These are phyloP conservation scores for Komagataella populi DNA, from an alignment of 805 yeast genomes.

Conservation along the genomic window DNA sequence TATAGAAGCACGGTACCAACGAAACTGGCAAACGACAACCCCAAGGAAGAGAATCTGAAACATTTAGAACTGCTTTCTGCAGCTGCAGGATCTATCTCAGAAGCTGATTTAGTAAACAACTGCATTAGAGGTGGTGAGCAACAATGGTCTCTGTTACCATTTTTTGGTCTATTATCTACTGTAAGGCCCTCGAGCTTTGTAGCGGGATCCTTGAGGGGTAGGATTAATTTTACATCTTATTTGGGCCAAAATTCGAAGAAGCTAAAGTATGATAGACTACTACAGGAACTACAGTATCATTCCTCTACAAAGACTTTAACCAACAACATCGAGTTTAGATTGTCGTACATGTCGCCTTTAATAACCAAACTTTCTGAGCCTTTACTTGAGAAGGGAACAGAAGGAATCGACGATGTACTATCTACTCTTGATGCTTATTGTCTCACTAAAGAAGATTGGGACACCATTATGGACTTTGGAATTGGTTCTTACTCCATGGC, in stretches of 20 bases:
- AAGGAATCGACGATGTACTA: slow-evolving; percentile 54
- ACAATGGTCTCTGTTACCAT: slow-evolving; percentile 86
- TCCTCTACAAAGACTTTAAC: slow-evolving; percentile 71
- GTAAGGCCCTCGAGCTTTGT: slow-evolving; percentile 67
- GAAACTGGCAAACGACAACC: slow-evolving; percentile 6
- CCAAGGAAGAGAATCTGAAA: slow-evolving; percentile 24
- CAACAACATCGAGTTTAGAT: slow-evolving; percentile 57
- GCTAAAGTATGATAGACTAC: slow-evolving; percentile 60
- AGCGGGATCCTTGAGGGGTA: slow-evolving; percentile 54
- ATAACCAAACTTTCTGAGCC: slow-evolving; percentile 46
- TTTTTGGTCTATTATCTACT: slow-evolving; percentile 79
- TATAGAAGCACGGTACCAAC: slow-evolving; percentile 58
- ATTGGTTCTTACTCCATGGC: slow-evolving; percentile 43
- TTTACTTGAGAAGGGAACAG: slow-evolving; percentile 37
- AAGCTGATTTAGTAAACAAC: slow-evolving; percentile 69
- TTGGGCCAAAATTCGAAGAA: slow-evolving; percentile 82
- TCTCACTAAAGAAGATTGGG: slow-evolving; percentile 88
- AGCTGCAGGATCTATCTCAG: slow-evolving; percentile 84
- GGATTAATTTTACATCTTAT: slow-evolving; percentile 75
- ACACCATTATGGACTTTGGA: slow-evolving; percentile 68
- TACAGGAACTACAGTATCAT: slow-evolving; percentile 85
- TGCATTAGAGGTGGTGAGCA: slow-evolving; percentile 84
- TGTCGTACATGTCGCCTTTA: slow-evolving; percentile 61
- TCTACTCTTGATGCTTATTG: slow-evolving; percentile 74
- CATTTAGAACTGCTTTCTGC: slow-evolving; percentile 51